Base-by-base conservation (phyloP, 352 stramenopile species). In the Saprolegnia diclina region DNA sequence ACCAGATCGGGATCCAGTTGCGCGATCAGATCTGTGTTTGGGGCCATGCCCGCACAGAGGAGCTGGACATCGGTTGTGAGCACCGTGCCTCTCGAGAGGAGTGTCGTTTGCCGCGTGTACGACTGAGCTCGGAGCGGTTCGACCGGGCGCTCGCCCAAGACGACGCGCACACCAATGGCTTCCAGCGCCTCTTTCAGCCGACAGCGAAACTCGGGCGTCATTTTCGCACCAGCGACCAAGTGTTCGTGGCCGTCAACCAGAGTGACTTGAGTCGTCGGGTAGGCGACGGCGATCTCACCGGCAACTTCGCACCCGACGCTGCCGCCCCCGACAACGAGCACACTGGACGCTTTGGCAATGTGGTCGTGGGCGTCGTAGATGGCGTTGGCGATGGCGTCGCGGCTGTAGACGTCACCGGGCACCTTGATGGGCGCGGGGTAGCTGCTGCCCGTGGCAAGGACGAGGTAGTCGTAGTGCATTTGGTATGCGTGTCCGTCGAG, bases 371-470 rank as follows among this genome's bases (percentile, higher is more conserved):
- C 53, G n/a, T 74, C 50, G 35, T 76, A 53, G 5, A 80, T 57
- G 37, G 77, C 67, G 21, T 45, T 26, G 50, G 76, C 75, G 6
- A 64, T 79, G 5, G 65, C 52, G 16, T 69, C 64, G 26, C 73
- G 71, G 46, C 67, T 56, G 45, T 56, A 78, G 16, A 65, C 19
- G 16, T 24, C 29, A 1, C 14, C 9, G 10, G 52, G 52, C 1
- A 59, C 52, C 35, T 88, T 90, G 55, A 88, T 85, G 0, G 81
- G 81, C 45, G 77, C 73, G 5, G 79, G 73, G 77, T 89, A 86
- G 59, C 72, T 85, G 69, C 73, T 82, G n/a, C 78, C 78, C 1
- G 79, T 89, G 37, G 81, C 81, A 35, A 89, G 56, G 48, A 89
- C 75, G 6, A 87, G 65, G 61, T 82, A 87, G 73, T 86, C 79